Percentiles rank a stretch among this genome's conserved stretches.
Conservation (phyloP, 257 asterid genomes). For the Nicotiana knightiana region DNA sequence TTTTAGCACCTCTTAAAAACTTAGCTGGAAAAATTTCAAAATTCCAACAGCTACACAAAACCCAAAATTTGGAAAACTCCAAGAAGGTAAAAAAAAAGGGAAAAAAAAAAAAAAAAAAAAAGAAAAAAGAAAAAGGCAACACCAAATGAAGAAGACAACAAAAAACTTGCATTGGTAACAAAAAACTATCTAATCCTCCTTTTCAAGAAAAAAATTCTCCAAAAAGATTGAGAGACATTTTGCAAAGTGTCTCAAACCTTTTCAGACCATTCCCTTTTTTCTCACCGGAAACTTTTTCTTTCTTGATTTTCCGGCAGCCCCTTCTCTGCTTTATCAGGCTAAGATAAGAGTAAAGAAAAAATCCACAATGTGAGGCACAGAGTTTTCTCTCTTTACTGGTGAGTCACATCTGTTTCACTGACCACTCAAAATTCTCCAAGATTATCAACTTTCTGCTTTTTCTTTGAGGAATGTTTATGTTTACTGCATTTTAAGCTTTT, state of each 20-base stretch:
- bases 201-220: neutral
- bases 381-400: neutral
- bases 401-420: neutral
- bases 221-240: neutral
- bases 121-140: neutral
- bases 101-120: neutral
- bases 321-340: neutral
- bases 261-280: neutral
- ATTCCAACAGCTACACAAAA: neutral
- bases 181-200: neutral
- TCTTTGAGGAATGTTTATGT: neutral
- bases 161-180: neutral
- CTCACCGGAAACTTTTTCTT: neutral
- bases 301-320: neutral
- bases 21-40: neutral
- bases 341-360: neutral
- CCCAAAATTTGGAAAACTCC: neutral
- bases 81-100: neutral
- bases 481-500: neutral
- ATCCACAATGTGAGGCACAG: constrained; percentile 1
- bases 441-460: neutral
- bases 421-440: neutral
- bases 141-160: neutral
- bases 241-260: neutral
- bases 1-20: neutral